These are phyloP conservation scores for Adansonia madagascariensis DNA, from an alignment of 441 rosid genomes.

Conservation along the genomic window DNA sequence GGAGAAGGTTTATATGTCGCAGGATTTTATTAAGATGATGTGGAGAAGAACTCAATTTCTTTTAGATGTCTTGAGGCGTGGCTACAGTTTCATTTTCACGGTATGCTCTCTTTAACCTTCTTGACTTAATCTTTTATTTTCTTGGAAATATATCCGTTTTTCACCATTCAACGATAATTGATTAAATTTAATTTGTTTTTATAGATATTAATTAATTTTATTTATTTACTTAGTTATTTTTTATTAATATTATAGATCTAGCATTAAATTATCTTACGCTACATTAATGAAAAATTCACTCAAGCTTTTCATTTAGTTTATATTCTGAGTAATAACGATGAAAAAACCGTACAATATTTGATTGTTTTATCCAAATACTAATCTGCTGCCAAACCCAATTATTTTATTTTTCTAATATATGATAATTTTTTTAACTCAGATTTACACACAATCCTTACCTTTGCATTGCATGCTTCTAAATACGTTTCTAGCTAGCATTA, in stretches of 20 bases:
- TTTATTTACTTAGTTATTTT: too few species aligned
- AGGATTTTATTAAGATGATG: conserved; percentile 74
- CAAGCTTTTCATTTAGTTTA: too few species aligned
- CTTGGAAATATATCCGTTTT: not conserved
- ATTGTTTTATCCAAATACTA: not conserved
- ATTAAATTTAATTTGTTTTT: not conserved
- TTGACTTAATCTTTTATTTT: not conserved
- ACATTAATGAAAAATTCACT: too few species aligned
- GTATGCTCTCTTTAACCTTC: conserved; percentile 33
- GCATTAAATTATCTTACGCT: too few species aligned
- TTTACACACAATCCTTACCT: not conserved
- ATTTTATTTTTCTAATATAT: too few species aligned
- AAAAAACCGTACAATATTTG: not conserved
- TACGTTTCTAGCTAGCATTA: not conserved
- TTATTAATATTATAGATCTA: too few species aligned
- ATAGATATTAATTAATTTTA: too few species aligned
- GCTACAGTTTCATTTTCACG: conserved; percentile 76
- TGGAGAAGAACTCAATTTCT: conserved; percentile 68
- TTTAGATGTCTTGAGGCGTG: conserved; percentile 57
- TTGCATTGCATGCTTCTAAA: not conserved
- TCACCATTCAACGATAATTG: not conserved
- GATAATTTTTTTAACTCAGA: not conserved
- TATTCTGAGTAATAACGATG: not conserved
- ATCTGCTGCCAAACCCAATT: not conserved
- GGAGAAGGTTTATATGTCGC: conserved; percentile 76